Conservation (phyloP, 2,329 filamentous ascomycete genomes). For the Colletotrichum sp. region DNA sequence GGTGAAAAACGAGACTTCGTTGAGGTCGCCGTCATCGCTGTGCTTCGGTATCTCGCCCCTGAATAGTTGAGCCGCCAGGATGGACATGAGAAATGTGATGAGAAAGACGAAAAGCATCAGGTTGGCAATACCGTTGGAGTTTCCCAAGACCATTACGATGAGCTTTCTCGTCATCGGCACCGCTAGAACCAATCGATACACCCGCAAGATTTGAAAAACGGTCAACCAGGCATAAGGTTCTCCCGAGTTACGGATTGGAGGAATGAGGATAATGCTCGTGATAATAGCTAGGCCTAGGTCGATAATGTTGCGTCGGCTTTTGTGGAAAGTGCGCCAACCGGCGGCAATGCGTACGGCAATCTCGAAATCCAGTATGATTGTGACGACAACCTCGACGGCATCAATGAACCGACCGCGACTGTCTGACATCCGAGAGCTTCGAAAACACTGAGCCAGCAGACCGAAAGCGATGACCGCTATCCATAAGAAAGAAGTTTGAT, state of each 20-base stretch:
- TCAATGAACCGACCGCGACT: conserved; percentile 69
- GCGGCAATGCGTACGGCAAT: conserved; percentile 79
- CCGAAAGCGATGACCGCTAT: conserved; percentile 80
- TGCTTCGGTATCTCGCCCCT: conserved; percentile 78
- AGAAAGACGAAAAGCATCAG: conserved; percentile 96
- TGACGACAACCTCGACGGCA: conserved; percentile 75
- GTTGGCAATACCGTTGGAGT: conserved; percentile 90
- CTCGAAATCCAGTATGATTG: conserved; percentile 79
- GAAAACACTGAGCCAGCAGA: conserved; percentile 78
- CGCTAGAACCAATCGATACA: conserved; percentile 90
- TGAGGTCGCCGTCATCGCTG: conserved; percentile 66
- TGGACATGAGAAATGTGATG: conserved; percentile 90
- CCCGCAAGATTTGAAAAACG: conserved; percentile 89
- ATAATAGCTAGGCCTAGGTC: conserved; percentile 82
- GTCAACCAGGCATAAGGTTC: conserved; percentile 86
- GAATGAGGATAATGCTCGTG: conserved; percentile 85
- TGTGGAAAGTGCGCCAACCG: conserved; percentile 83
- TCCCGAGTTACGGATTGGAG: conserved; percentile 74
- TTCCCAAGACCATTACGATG: conserved; percentile 87
- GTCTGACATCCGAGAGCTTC: conserved; percentile 77
- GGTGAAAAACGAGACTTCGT: conserved; percentile 80
- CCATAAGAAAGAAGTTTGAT: conserved; percentile 80
- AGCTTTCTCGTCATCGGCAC: conserved; percentile 87
- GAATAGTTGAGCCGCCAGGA: conserved; percentile 92
- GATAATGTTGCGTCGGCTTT: conserved; percentile 75